A percentile compares a stretch with the other conserved stretches of the same genome.
These are phyloP conservation scores for Skeletonema tropicum DNA, from an alignment of 108 stramenopile species.

Conservation along the genomic window DNA sequence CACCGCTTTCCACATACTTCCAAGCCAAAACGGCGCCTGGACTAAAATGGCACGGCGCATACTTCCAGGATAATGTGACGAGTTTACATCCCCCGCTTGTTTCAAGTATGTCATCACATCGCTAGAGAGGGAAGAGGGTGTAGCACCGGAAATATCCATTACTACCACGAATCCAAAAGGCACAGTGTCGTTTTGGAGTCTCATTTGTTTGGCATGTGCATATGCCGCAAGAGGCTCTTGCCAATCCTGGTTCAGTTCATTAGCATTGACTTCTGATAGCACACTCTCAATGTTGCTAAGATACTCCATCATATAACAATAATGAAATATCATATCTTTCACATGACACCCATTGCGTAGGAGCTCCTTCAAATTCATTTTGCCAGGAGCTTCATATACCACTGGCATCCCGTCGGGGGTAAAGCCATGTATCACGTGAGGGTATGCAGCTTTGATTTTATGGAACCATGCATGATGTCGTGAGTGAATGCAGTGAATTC, in stretches of 20 bases:
- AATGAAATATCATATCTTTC: conserved; percentile 64
- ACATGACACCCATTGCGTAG: conserved; percentile 54
- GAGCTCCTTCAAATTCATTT: conserved; percentile 62
- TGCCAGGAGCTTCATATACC: conserved; percentile 63
- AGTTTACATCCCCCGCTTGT: conserved; percentile 61
- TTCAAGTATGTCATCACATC: conserved; percentile 66
- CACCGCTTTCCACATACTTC: conserved; percentile 48
- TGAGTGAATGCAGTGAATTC: conserved; percentile 56
- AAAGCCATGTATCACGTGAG: conserved; percentile 60
- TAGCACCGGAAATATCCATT: conserved; percentile 62
- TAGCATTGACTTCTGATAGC: conserved; percentile 15
- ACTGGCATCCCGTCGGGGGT: conserved; percentile 58
- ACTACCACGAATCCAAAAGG: conserved; percentile 62
- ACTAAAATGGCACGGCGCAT: conserved; percentile 53
- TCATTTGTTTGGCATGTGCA: conserved; percentile 31
- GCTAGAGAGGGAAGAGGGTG: conserved; percentile 48
- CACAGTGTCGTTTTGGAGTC: conserved; percentile 29
- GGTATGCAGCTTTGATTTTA: conserved; percentile 63
- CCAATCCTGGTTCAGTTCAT: conserved; percentile 22
- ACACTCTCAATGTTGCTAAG: conserved; percentile 48
- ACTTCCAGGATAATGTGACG: conserved; percentile 57
- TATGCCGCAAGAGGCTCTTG: conserved; percentile 37
- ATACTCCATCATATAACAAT: conserved; percentile 66
- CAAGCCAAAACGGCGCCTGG: conserved; percentile 64
- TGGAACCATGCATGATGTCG: conserved; percentile 55